Percentiles rank a stretch among this genome's conserved stretches.
These are phyloP conservation scores for Mucor plumbeus DNA, from an alignment of 371 early-diverging fungal species.

Conservation along the genomic window DNA sequence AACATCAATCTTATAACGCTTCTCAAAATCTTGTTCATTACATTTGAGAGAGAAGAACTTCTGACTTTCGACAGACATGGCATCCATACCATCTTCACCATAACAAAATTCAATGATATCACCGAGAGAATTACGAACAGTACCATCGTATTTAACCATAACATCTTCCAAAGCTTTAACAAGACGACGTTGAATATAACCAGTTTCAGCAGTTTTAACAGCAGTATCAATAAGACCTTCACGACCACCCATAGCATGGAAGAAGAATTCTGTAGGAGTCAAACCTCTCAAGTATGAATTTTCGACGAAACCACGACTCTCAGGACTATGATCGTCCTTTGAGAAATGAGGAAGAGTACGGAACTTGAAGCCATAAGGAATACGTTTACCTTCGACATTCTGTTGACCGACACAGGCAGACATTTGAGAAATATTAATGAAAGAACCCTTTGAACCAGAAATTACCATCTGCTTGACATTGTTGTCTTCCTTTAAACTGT, in stretches of 20 bases:
- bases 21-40: slow-evolving; percentile 74
- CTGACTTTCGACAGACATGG: slow-evolving; percentile 90
- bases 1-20: slow-evolving; percentile 83
- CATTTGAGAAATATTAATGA: slow-evolving; percentile 99
- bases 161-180: slow-evolving; percentile 99
- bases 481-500: slow-evolving; percentile 91
- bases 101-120: slow-evolving; percentile 96
- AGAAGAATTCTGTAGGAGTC: slow-evolving; percentile 99
- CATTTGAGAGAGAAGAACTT: slow-evolving; percentile 72
- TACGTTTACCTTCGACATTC: slow-evolving; percentile 99
- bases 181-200: slow-evolving; percentile 99
- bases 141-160: slow-evolving; percentile 98
- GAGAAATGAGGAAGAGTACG: slow-evolving; percentile 98
- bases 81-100: slow-evolving; percentile 99
- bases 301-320: slow-evolving; percentile 98
- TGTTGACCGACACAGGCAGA: slow-evolving; percentile 99
- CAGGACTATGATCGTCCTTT: slow-evolving; percentile 98
- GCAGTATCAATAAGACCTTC: slow-evolving; percentile 99
- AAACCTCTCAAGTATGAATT: slow-evolving; percentile 98
- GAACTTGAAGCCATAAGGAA: slow-evolving; percentile 97
- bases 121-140: slow-evolving; percentile 95
- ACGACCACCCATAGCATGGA: slow-evolving; percentile 99
- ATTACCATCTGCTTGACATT: slow-evolving; percentile 99
- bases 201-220: slow-evolving; percentile 99
- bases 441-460: slow-evolving; percentile 98